Evolutionary conservation across 768 basidiomycete species (phyloP).

Genomic region (Mycena latifolia): DNA sequence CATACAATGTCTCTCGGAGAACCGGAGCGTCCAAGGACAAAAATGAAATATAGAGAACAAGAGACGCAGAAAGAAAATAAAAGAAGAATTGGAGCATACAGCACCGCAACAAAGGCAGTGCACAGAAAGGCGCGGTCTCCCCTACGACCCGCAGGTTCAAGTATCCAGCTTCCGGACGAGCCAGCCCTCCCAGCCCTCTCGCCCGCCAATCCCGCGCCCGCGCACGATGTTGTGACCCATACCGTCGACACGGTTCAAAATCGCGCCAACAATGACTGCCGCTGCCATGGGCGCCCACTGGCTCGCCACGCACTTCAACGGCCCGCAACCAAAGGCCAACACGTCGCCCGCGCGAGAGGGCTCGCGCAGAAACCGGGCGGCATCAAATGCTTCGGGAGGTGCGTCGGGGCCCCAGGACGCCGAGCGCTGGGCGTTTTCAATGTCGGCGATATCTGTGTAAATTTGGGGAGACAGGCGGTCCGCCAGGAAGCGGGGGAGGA

Average conservation of each 20-base stretch:
- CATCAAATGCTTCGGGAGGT: slow-evolving; percentile 53
- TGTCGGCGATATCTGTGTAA: slow-evolving; percentile 48
- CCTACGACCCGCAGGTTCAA: not conserved
- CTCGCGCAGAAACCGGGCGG: slow-evolving; percentile 48
- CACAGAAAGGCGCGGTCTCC: not conserved
- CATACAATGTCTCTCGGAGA: no score
- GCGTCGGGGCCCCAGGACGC: slow-evolving; percentile 50
- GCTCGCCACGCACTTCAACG: slow-evolving; percentile 60
- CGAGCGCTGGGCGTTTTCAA: slow-evolving; percentile 49
- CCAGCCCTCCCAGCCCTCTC: slow-evolving; percentile 64
- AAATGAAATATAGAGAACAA: no score
- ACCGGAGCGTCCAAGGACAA: no score
- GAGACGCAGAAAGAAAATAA: not conserved
- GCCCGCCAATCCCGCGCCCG: slow-evolving; percentile 47
- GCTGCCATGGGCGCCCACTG: slow-evolving; percentile 66
- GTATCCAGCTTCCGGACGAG: slow-evolving; percentile 9
- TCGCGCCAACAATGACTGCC: slow-evolving; percentile 58
- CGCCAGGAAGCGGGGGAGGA: slow-evolving; percentile 27
- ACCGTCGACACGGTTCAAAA: slow-evolving; percentile 51
- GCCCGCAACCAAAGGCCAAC: slow-evolving; percentile 64
- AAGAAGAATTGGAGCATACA: not conserved
- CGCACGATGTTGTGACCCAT: slow-evolving; percentile 42
- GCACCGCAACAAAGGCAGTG: not conserved
- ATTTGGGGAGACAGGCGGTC: slow-evolving; percentile 2
- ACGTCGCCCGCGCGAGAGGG: slow-evolving; percentile 35